These are phyloP conservation scores for Alliaria petiolata DNA, from an alignment of 345 rosid species.

Conservation along the genomic window DNA sequence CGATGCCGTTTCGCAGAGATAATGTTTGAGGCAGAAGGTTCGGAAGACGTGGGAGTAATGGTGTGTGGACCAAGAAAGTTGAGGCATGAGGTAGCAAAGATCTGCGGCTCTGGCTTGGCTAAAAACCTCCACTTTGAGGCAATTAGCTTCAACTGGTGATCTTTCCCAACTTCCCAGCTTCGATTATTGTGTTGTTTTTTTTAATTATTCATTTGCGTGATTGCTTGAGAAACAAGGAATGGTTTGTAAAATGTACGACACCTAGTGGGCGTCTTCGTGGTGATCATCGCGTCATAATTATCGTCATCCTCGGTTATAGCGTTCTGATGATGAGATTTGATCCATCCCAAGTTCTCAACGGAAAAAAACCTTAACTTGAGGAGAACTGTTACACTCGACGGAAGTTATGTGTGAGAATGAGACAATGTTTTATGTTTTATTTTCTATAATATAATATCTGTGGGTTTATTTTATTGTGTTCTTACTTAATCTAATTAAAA, in stretches of 20 bases:
- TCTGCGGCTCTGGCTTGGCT: slow-evolving; percentile 48
- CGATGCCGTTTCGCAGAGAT: slow-evolving; percentile 33
- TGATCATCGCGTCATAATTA: background rate
- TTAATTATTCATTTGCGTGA: background rate
- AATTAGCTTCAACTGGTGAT: slow-evolving; percentile 63
- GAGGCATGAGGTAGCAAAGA: slow-evolving; percentile 60
- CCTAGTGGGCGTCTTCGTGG: background rate
- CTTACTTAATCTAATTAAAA: too few relatives aligned
- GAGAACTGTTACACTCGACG: background rate
- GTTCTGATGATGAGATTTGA: background rate
- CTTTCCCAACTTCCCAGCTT: background rate
- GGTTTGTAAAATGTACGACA: background rate
- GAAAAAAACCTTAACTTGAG: background rate
- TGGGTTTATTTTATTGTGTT: too few relatives aligned
- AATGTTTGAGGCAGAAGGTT: slow-evolving; percentile 40
- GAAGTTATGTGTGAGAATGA: background rate
- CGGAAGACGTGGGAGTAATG: slow-evolving; percentile 46
- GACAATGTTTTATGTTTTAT: background rate
- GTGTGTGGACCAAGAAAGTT: slow-evolving; percentile 52
- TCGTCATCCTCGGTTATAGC: background rate
- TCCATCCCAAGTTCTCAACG: background rate
- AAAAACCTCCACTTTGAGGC: slow-evolving; percentile 57
- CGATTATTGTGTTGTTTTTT: background rate
- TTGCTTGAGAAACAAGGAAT: background rate
- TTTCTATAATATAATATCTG: background rate